Evolutionary conservation across 1,284 basidiomycete genomes (phyloP).

Genomic region (Quambalaria eucalypti): DNA sequence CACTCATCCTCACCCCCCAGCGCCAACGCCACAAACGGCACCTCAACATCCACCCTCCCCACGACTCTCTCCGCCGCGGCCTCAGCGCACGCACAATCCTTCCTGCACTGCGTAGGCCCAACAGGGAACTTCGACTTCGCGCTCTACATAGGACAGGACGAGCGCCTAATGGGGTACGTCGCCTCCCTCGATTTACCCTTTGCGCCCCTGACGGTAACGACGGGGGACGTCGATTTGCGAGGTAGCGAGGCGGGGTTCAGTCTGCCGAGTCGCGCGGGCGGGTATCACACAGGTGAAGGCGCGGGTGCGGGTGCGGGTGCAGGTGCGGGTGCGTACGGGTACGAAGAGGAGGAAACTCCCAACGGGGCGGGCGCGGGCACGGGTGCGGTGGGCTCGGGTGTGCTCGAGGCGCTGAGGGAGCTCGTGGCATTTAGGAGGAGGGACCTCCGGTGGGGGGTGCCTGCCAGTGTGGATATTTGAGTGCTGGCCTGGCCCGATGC

Average conservation of each 20-base stretch:
- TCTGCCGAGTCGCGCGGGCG: neutral
- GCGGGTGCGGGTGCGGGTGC: neutral
- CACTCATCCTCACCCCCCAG: neutral
- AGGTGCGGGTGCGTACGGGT: neutral
- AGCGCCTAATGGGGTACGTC: slow-evolving; percentile 38
- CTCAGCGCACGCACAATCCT: neutral
- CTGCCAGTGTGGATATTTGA: slow-evolving; percentile 4
- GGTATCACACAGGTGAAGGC: neutral
- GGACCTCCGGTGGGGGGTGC: slow-evolving; percentile 7
- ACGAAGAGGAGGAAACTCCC: slow-evolving; percentile 6
- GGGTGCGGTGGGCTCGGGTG: neutral
- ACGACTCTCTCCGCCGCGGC: slow-evolving; percentile 2
- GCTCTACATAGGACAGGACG: slow-evolving; percentile 39
- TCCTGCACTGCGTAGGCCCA: neutral
- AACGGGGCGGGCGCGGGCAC: slow-evolving; percentile 2
- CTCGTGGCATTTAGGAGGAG: slow-evolving; percentile 4
- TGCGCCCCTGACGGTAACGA: slow-evolving; percentile 42
- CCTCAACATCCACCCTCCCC: neutral
- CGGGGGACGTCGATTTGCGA: slow-evolving; percentile 17
- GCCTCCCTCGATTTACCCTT: slow-evolving; percentile 39
- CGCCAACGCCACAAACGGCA: neutral
- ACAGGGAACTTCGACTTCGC: slow-evolving; percentile 40
- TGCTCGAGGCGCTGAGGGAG: slow-evolving; percentile 4
- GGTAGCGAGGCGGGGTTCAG: neutral
- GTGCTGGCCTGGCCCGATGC: too few species aligned